These are phyloP conservation scores for Apiotrichum siamense DNA, from an alignment of 1,284 basidiomycete genomes.

Conservation along the genomic window DNA sequence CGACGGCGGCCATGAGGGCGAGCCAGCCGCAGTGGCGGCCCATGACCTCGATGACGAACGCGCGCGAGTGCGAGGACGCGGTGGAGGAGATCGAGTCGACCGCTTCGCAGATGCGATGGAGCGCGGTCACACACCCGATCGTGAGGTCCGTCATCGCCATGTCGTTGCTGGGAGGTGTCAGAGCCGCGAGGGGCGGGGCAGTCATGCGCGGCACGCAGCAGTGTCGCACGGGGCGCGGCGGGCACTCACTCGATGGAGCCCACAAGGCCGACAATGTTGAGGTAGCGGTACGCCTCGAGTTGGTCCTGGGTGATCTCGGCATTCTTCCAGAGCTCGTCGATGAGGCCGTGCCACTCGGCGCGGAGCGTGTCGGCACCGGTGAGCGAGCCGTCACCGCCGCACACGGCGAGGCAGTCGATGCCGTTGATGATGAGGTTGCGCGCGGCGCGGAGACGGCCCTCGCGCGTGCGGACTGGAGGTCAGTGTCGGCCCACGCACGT, in stretches of 20 bases:
- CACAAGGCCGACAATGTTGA: conserved; percentile 94
- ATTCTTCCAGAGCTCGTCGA: conserved; percentile 61
- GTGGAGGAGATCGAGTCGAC: conserved; percentile 98
- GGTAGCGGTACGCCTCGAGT: conserved; percentile 63
- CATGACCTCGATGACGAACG: conserved; percentile 99
- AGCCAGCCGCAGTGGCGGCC: conserved; percentile 98
- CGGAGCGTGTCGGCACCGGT: conserved; percentile 94
- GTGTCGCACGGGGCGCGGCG: not conserved
- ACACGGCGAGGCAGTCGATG: conserved; percentile 93
- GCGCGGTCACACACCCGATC: conserved; percentile 90
- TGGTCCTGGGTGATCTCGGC: conserved; percentile 71
- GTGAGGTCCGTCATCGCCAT: conserved; percentile 97
- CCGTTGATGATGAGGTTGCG: conserved; percentile 90
- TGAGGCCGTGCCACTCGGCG: conserved; percentile 83
- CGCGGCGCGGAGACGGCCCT: conserved; percentile 81
- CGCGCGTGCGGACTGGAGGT: conserved; percentile 66
- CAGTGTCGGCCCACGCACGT: not conserved
- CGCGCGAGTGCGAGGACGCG: conserved; percentile 88
- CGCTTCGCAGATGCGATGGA: conserved; percentile 94
- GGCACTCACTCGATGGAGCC: conserved; percentile 75
- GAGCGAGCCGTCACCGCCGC: conserved; percentile 92
- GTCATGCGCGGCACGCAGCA: too few species aligned
- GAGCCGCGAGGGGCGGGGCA: not conserved
- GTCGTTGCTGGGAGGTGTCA: conserved; percentile 63
- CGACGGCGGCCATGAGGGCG: conserved; percentile 85